A percentile compares a stretch with the other conserved stretches of the same genome.
Evolutionary conservation across 306 rosid genomes (phyloP).

Genomic region (Mimosa pudica): DNA sequence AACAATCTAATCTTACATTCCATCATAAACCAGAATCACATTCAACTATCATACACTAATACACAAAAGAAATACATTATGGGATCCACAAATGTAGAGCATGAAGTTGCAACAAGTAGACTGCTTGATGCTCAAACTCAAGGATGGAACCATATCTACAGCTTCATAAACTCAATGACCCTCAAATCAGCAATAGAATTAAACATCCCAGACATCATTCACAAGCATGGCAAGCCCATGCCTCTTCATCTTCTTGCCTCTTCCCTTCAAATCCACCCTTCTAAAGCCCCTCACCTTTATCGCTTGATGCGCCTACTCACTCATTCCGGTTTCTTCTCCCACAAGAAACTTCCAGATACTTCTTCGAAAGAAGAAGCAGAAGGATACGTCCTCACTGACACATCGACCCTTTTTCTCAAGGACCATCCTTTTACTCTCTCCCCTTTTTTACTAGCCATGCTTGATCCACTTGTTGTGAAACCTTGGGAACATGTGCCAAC

Average conservation of each 20-base stretch:
- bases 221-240: conserved; percentile 55
- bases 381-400: conserved; percentile 37
- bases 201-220: conserved; percentile 33
- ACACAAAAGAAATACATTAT: neutral
- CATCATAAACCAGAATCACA: too few relatives aligned
- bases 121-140: conserved; percentile 42
- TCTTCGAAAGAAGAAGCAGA: neutral
- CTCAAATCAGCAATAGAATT: conserved; percentile 32
- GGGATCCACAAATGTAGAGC: neutral
- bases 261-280: conserved; percentile 38
- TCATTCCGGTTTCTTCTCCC: conserved; percentile 32
- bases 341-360: neutral
- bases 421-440: conserved; percentile 31
- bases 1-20: too few relatives aligned
- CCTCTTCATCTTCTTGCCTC: conserved; percentile 44
- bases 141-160: conserved; percentile 14
- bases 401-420: conserved; percentile 40
- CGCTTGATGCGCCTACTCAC: conserved; percentile 50
- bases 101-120: conserved; percentile 1
- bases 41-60: too few relatives aligned
- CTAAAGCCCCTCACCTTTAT: conserved; percentile 23
- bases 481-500: conserved; percentile 32
- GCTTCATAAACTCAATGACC: conserved; percentile 31
- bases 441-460: conserved; percentile 7
- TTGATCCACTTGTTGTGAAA: conserved; percentile 18